These are phyloP conservation scores for Xylaria acuta DNA, from an alignment of 495 filamentous ascomycete species.

Conservation along the genomic window DNA sequence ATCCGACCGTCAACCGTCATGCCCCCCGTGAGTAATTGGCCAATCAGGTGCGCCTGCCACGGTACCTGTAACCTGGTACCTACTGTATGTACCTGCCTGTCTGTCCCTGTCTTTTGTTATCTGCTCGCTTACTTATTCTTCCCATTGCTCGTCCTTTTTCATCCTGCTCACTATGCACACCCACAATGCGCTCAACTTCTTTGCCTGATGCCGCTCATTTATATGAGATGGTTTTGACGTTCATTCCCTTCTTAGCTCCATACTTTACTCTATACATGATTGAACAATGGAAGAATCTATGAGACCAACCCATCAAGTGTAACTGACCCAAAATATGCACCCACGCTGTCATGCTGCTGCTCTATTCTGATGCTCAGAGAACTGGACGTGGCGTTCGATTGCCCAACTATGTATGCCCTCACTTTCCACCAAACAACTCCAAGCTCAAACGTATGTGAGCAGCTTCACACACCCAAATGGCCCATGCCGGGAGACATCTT, in stretches of 20 bases:
- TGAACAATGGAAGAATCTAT: slow-evolving; percentile 12
- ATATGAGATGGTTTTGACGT: not conserved
- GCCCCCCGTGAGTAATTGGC: slow-evolving; percentile 31
- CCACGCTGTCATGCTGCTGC: slow-evolving; percentile 7
- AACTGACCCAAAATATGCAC: slow-evolving; percentile 17
- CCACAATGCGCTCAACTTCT: not conserved
- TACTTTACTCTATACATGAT: slow-evolving; percentile 22
- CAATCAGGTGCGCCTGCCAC: slow-evolving; percentile 29
- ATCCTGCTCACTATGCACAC: not conserved
- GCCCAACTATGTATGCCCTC: not conserved
- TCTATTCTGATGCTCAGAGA: slow-evolving; percentile 9
- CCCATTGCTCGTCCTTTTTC: not conserved
- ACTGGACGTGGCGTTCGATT: not conserved
- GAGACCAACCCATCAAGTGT: not conserved
- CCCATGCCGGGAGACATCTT: not conserved
- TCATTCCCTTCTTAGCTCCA: slow-evolving; percentile 3
- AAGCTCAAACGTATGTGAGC: not conserved
- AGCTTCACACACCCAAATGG: not conserved
- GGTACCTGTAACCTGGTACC: not conserved
- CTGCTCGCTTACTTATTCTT: not conserved
- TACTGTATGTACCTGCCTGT: not conserved
- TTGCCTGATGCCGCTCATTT: not conserved
- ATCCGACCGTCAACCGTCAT: slow-evolving; percentile 33
- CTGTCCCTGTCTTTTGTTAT: not conserved
- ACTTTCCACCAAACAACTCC: not conserved